phyloP scores from a whole-genome alignment of 1,139 yeast genomes.

The Pichia sp. region DNA sequence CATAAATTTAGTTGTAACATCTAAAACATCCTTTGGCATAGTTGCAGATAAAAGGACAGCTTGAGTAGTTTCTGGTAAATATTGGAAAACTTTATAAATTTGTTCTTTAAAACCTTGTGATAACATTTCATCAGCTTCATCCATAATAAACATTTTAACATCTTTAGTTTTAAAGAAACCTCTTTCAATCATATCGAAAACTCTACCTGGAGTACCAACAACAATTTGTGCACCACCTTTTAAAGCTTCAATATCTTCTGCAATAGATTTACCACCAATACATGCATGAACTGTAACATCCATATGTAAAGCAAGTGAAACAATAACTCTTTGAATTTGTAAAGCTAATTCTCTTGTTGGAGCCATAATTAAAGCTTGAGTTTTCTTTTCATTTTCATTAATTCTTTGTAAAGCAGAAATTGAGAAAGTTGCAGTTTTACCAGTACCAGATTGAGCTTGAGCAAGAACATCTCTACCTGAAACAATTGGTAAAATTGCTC shows the following conservation, averaged over 20 bases:
- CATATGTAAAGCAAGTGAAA: slow-evolving; percentile 90
- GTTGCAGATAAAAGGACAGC: slow-evolving; percentile 96
- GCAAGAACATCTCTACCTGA: slow-evolving; percentile 97
- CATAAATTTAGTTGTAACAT: slow-evolving; percentile 95
- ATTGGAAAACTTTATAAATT: slow-evolving; percentile 92
- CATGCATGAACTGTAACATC: slow-evolving; percentile 94
- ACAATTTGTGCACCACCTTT: slow-evolving; percentile 92
- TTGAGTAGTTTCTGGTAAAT: slow-evolving; percentile 91
- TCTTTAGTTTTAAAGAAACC: slow-evolving; percentile 83
- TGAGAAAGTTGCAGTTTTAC: slow-evolving; percentile 99
- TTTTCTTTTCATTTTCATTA: slow-evolving; percentile 66
- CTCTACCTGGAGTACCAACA: slow-evolving; percentile 99
- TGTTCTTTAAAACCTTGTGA: slow-evolving; percentile 96
- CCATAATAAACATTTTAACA: slow-evolving; percentile 94
- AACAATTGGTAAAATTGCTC: slow-evolving; percentile 95
- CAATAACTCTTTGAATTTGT: slow-evolving; percentile 94
- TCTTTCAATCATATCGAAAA: slow-evolving; percentile 93
- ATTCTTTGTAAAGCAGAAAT: slow-evolving; percentile 94
- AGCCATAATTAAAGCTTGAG: slow-evolving; percentile 92
- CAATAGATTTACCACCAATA: slow-evolving; percentile 94
- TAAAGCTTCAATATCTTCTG: slow-evolving; percentile 88
- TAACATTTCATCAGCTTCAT: slow-evolving; percentile 99
- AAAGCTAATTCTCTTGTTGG: slow-evolving; percentile 99
- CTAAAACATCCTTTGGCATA: slow-evolving; percentile 95
- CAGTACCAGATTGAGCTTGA: slow-evolving; percentile 99